A percentile compares a stretch with the other conserved stretches of the same genome.
These are phyloP conservation scores for Lecanicillium sp. DNA, from an alignment of 2,329 filamentous ascomycete species.

Conservation along the genomic window DNA sequence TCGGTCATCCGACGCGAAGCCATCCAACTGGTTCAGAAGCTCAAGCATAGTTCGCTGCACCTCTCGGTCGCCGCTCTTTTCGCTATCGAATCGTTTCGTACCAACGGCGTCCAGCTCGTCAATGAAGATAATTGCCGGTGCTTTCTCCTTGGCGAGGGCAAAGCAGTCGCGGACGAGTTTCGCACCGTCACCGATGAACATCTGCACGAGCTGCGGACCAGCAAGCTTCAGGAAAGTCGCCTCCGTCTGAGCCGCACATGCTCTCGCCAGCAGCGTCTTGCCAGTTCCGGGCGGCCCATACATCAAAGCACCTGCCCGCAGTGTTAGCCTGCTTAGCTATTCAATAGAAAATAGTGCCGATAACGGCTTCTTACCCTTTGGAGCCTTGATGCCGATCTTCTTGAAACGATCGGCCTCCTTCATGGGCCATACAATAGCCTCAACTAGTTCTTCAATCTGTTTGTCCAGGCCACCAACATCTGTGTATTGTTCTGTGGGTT, in stretches of 20 bases:
- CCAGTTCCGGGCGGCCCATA: slow-evolving; percentile 89
- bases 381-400: slow-evolving; percentile 99
- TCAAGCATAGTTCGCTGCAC: slow-evolving; percentile 99
- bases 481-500: slow-evolving; percentile 97
- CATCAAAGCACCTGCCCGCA: slow-evolving; percentile 76
- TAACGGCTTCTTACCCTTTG: slow-evolving; percentile 77
- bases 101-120: slow-evolving; percentile 98
- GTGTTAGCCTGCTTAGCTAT: slow-evolving; percentile 51
- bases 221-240: slow-evolving; percentile 98
- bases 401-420: slow-evolving; percentile 99
- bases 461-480: slow-evolving; percentile 97
- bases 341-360: slow-evolving; percentile 86
- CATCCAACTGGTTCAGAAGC: slow-evolving; percentile 94
- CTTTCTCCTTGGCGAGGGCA: slow-evolving; percentile 96
- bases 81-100: slow-evolving; percentile 96
- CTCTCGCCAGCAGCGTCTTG: slow-evolving; percentile 87
- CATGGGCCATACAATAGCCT: slow-evolving; percentile 99
- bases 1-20: slow-evolving; percentile 91
- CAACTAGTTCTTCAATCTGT: slow-evolving; percentile 97
- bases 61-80: slow-evolving; percentile 96
- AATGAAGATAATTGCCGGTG: slow-evolving; percentile 98
- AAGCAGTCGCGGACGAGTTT: slow-evolving; percentile 98
- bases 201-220: slow-evolving; percentile 94
- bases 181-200: slow-evolving; percentile 98
- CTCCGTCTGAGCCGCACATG: slow-evolving; percentile 95